phyloP scores from a whole-genome alignment of 331 rosid genomes.

The Quercus tomentella region DNA sequence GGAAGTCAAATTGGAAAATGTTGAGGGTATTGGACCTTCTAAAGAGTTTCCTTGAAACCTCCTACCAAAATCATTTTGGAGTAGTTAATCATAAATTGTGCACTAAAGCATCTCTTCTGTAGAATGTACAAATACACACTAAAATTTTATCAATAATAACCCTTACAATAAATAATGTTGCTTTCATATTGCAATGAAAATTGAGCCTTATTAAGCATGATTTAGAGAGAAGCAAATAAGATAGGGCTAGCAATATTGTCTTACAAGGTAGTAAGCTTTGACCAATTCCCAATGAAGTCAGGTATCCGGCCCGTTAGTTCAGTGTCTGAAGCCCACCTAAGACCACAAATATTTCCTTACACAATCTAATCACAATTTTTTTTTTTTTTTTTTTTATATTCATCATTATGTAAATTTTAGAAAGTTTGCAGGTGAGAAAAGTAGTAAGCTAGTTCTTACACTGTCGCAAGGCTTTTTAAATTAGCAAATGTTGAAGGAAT shows the following conservation, averaged over 20 bases:
- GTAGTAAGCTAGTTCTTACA: no score
- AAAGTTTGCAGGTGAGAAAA: not conserved
- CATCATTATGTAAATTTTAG: not conserved
- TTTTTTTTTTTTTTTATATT: not conserved
- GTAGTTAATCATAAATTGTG: not conserved
- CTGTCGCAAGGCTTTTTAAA: no score
- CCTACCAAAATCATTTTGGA: slow-evolving; percentile 35
- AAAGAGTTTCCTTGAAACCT: slow-evolving; percentile 82
- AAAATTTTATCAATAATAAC: not conserved
- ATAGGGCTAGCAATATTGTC: slow-evolving; percentile 11
- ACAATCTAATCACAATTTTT: not conserved
- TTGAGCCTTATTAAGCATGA: not conserved
- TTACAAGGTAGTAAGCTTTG: slow-evolving; percentile 57
- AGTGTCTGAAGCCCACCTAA: slow-evolving; percentile 70
- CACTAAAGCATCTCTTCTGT: not conserved
- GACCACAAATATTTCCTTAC: slow-evolving; percentile 11
- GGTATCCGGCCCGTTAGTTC: slow-evolving; percentile 68
- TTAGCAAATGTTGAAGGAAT: no score
- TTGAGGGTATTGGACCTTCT: slow-evolving; percentile 57
- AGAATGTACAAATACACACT: not conserved
- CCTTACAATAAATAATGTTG: not conserved
- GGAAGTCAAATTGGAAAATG: slow-evolving; percentile 60
- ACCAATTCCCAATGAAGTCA: slow-evolving; percentile 68
- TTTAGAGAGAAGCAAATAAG: not conserved
- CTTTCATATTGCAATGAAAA: not conserved